Evolutionary conservation across 305 asterid genomes (phyloP).

Genomic region (Fraxinus angustifolia): DNA sequence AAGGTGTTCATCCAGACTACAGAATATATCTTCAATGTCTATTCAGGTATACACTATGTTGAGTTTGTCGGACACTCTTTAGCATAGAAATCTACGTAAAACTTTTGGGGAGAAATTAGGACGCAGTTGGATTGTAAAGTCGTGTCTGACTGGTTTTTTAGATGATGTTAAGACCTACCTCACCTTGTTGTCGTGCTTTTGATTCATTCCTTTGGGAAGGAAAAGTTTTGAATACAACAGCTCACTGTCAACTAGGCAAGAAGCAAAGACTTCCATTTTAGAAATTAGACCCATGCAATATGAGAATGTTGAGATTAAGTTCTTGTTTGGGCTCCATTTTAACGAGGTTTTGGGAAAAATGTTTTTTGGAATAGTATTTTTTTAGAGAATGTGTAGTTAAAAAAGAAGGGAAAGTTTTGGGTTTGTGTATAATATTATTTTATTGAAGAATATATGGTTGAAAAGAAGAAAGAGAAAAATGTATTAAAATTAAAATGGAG

Average conservation of each 20-base stretch:
- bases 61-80: neutral
- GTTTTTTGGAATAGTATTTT: too few relatives aligned
- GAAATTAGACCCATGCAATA: neutral
- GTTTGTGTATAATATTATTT: too few relatives aligned
- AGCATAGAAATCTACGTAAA: neutral
- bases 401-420: neutral
- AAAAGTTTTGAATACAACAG: neutral
- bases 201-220: neutral
- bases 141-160: neutral
- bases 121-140: neutral
- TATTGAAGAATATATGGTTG: neutral
- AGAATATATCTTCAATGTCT: conserved; percentile 94
- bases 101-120: conserved; percentile 1
- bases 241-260: neutral
- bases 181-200: neutral
- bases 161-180: conserved; percentile 2
- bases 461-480: neutral
- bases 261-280: neutral
- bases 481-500: neutral
- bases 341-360: neutral
- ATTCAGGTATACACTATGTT: conserved; percentile 57
- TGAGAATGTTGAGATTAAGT: neutral
- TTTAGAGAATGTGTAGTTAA: neutral
- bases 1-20: conserved; percentile 97
- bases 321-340: neutral